Base-by-base conservation (phyloP, 768 basidiomycete species). In the Mycena haematopus region DNA sequence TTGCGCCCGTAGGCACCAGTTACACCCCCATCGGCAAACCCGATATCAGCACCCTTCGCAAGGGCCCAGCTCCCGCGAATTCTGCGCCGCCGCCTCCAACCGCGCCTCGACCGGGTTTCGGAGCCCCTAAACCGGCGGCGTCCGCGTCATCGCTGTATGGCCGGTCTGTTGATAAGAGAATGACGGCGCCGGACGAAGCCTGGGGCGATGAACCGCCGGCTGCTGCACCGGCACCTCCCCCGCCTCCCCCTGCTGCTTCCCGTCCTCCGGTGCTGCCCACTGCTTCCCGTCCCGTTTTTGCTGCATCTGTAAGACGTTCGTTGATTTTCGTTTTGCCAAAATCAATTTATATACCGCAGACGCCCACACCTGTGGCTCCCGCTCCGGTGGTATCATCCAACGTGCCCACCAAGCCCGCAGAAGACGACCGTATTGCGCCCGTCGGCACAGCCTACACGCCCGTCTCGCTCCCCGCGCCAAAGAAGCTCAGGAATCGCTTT, bases 381-480 rank as follows among this genome's bases (percentile, higher is more conserved):
- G 74, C 78, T 0, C 72, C 78, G 0, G 80, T 80, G n/a, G 65
- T 70, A 4, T 67, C 86, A 4, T 84, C 89, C 0, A 81, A 74
- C 36, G 69, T 77, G 0, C 81, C 89, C 0, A 82, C 86, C 0
- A 93, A 92, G 68, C 90, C 92, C 14, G 76, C 81, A 0, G 88
- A 88, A 58, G 91, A 95, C 0, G 93, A 96, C 74, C 86, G 86
- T 6, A 96, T 96, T 67, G 90, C 81, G 1, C 92, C 92, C 1
- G 89, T 95, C 21, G 92, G 95, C 52, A 93, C 95, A 0, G 84
- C 90, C 0, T 98, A 95, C 72, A 92, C 89, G 1, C 96, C 96
- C 2, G 93, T 99, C 62, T 85, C 85, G 54, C 82, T 99, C 10
- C 84, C 87, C 22, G 83, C 89, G 24, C 96, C 96, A 0, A 95